Conservation (phyloP, 495 filamentous ascomycete genomes). For the Penicillium alfredii region DNA sequence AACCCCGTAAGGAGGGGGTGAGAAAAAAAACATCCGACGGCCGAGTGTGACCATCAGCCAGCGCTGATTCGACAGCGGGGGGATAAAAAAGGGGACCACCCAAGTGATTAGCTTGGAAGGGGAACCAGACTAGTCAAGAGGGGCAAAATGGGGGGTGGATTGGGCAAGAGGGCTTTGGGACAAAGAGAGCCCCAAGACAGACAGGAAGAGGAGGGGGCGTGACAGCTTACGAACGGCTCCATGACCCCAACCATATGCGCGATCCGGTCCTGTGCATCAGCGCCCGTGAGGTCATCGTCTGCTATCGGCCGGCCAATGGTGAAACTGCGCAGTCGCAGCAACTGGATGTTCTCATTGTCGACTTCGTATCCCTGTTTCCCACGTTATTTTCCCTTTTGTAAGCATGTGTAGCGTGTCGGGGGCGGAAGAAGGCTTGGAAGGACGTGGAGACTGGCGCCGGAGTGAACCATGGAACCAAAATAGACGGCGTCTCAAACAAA, state of each 20-base stretch:
- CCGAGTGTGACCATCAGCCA: conserved; percentile 3
- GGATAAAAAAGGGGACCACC: conserved; percentile 14
- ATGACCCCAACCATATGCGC: conserved; percentile 49
- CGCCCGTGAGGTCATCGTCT: conserved; percentile 48
- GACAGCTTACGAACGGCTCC: conserved; percentile 63
- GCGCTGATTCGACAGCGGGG: conserved; percentile 18
- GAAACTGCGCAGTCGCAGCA: conserved; percentile 72
- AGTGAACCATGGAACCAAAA: conserved; percentile 43
- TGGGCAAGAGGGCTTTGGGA: too few species aligned
- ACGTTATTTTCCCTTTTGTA: too few species aligned
- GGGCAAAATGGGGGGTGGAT: conserved; percentile 27
- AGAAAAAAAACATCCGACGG: conserved; percentile 2
- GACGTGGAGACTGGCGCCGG: conserved; percentile 17
- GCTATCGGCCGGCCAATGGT: conserved; percentile 59
- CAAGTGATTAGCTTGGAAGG: conserved; percentile 25
- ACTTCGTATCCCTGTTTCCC: conserved; percentile 74
- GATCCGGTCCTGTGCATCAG: conserved; percentile 50
- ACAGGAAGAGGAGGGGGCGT: conserved; percentile 27
- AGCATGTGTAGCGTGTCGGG: too few species aligned
- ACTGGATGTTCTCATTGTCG: conserved; percentile 66
- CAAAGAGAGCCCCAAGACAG: conserved; percentile 23
- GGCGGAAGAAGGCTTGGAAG: too few species aligned
- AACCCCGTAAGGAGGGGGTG: background rate
- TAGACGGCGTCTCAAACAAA: conserved; percentile 34
- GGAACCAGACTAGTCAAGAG: conserved; percentile 24